A percentile compares a stretch with the other conserved stretches of the same genome.
These are phyloP conservation scores for Umbelopsis sp. DNA, from an alignment of 371 early-diverging fungal species.

Conservation along the genomic window DNA sequence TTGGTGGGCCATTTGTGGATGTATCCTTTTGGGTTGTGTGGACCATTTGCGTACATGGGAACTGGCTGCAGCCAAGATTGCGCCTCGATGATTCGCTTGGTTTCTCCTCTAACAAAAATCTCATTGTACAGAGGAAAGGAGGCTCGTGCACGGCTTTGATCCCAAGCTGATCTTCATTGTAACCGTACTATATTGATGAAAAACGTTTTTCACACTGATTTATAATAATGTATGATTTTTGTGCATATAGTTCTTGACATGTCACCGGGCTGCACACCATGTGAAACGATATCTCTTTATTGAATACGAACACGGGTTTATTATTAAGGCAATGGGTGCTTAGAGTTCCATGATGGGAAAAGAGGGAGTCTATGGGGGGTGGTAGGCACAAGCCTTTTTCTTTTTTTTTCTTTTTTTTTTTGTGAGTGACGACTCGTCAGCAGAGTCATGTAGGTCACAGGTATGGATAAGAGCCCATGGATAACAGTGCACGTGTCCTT, in stretches of 20 bases:
- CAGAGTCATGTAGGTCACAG: not conserved
- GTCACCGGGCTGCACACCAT: constrained; percentile 17
- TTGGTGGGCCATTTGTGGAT: not conserved
- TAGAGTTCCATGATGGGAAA: constrained; percentile 19
- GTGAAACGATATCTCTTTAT: constrained; percentile 15
- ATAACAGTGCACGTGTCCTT: not conserved
- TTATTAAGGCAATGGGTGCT: not conserved
- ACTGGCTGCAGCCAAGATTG: not conserved
- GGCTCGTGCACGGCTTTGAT: constrained; percentile 5
- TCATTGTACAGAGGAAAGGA: not conserved
- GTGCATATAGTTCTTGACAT: not conserved
- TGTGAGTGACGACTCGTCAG: not conserved
- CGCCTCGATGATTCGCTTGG: constrained; percentile 11
- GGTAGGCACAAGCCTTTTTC: not conserved
- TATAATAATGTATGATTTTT: not conserved
- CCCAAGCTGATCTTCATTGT: not conserved
- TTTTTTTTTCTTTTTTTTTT: not conserved
- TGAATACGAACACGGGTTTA: constrained; percentile 2
- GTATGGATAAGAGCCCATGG: not conserved
- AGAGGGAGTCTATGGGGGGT: constrained; percentile 10
- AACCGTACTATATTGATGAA: not conserved
- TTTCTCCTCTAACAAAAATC: not conserved
- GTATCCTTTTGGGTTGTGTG: too few relatives aligned
- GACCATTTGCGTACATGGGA: not conserved
- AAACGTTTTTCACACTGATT: not conserved